These are phyloP conservation scores for Euclidium syriacum DNA, from an alignment of 345 rosid genomes.

Conservation along the genomic window DNA sequence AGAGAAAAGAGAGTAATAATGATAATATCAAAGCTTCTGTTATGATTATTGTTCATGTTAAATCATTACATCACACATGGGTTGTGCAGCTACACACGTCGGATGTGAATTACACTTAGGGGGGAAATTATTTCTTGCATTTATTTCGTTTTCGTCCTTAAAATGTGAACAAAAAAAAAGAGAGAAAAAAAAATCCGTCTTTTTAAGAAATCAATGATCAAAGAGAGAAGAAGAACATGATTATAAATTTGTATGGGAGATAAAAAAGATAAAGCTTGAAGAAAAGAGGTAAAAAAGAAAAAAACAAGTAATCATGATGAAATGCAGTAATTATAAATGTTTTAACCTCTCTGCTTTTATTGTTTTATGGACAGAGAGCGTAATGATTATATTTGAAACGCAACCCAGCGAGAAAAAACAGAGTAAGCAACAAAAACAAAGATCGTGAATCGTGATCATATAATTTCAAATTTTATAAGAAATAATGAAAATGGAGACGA, in stretches of 20 bases:
- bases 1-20: constrained; percentile 12
- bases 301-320: constrained; percentile 31
- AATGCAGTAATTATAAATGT: constrained; percentile 28
- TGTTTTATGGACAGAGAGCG: constrained; percentile 9
- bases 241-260: constrained; percentile 21
- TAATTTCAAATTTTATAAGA: neutral
- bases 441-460: constrained; percentile 5
- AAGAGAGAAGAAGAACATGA: constrained; percentile 28
- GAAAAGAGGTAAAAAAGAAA: constrained; percentile 4
- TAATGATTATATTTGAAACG: constrained; percentile 27
- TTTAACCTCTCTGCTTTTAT: constrained; percentile 21
- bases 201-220: constrained; percentile 23
- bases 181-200: neutral
- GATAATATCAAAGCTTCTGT: constrained; percentile 24
- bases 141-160: constrained; percentile 26
- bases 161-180: neutral
- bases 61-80: constrained; percentile 32
- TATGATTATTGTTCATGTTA: constrained; percentile 23
- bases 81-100: constrained; percentile 32
- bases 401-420: constrained; percentile 21
- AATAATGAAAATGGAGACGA: neutral
- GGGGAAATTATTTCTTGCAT: constrained; percentile 16
- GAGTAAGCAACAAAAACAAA: constrained; percentile 19
- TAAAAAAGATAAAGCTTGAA: constrained; percentile 26
- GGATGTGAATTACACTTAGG: constrained; percentile 25